Evolutionary conservation across 306 rosid species (phyloP), one percentile per base, ranked within the genome.

Genomic region (Senna siamea): DNA sequence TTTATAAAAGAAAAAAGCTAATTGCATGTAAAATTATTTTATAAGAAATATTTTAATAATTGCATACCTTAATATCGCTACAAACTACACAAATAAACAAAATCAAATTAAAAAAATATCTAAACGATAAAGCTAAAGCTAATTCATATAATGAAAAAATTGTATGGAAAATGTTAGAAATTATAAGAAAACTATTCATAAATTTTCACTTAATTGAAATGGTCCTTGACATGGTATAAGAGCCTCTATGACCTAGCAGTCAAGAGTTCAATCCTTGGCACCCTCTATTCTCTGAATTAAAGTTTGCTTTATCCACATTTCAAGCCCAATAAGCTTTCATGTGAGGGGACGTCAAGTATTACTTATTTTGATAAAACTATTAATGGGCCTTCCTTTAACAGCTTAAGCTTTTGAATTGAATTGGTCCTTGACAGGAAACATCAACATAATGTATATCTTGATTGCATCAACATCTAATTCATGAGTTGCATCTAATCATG

Each of bases 401-500:
- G 30, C 2, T 26, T 37, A 37, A 4, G 40, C 40, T 7, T 37
- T 37, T 37, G 40, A 37, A 37, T 37, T 37, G 40, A 37, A 37
- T 37, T 5, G 40, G 40, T 37, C 40, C 40, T 37, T 37, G 7
- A 37, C 40, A 4, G 6, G 34, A 67, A 68, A 59, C 65, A 73
- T 13, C 67, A 54, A 62, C 0, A 48, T 72, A 9, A 10, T 54
- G 6, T 46, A 47, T 30, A 18, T 50, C 28, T 59, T n/a, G 7
- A 52, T 35, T 17, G 50, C 64, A 48, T 70, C 59, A 62, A 26
- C 17, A 17, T 53, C 64, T 64, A 61, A 51, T 77, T 28, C 81
- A 53, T 51, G 52, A 32, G 37, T 2, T 32, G 37, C 37, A 32
- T 32, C 37, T 32, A 32, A 32, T 32, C 37, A n/a, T n/a, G n/a